Evolutionary conservation across 371 early-diverging fungal species (phyloP).

Genomic region (Haplosporangium sp.): DNA sequence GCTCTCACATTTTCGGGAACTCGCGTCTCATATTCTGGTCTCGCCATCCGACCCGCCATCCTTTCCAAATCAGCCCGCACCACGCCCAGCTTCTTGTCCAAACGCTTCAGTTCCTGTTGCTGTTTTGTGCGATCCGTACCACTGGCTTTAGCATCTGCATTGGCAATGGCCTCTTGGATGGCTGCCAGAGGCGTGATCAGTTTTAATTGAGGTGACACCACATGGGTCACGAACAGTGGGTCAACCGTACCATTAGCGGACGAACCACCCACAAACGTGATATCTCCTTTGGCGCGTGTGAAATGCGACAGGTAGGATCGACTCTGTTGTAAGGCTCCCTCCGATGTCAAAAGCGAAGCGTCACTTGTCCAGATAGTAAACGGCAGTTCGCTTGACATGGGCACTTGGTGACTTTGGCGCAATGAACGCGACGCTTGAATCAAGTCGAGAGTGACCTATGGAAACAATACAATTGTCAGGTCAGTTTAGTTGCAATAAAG

Average conservation of each 20-base stretch:
- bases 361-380: conserved; percentile 63
- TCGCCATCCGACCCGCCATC: conserved; percentile 15
- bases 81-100: conserved; percentile 31
- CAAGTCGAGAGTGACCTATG: conserved; percentile 60
- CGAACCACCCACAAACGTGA: conserved; percentile 23
- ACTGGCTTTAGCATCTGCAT: neutral
- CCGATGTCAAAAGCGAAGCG: conserved; percentile 45
- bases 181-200: conserved; percentile 35
- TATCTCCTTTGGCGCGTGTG: conserved; percentile 29
- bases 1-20: conserved; percentile 31
- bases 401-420: conserved; percentile 71
- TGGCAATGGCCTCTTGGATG: conserved; percentile 27
- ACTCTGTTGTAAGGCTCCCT: conserved; percentile 32
- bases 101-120: conserved; percentile 35
- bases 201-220: conserved; percentile 40
- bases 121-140: conserved; percentile 13
- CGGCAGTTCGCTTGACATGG: conserved; percentile 61
- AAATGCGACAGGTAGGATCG: conserved; percentile 26
- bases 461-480: no score
- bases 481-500: no score
- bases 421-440: conserved; percentile 75
- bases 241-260: conserved; percentile 8
- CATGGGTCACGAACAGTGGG: conserved; percentile 13
- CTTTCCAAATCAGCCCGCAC: conserved; percentile 29
- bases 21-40: conserved; percentile 31